Evolutionary conservation across 257 asterid species (phyloP), one percentile per base, ranked within the genome.

Genomic region (Craterostigma plantagineum): DNA sequence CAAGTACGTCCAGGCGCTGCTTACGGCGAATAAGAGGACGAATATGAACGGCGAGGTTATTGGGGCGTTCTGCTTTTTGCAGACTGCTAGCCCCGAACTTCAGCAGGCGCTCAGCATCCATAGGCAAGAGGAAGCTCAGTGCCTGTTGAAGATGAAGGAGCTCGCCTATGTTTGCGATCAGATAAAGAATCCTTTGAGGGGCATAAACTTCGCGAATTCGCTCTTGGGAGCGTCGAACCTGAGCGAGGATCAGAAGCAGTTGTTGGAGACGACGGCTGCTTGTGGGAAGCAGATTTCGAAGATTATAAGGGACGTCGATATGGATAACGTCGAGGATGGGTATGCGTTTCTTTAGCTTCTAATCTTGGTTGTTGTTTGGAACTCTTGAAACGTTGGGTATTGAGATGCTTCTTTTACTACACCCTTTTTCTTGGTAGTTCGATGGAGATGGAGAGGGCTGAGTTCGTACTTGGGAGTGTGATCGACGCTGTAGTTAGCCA

Each of bases 401-500:
- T 23, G 30, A 23, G 30, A 23, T 23, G 30, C 6, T 23, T 23
- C n/a, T 23, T 23, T 2, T 23, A 23, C 6, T n/a, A n/a, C n/a
- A n/a, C n/a, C n/a, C n/a, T 2, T 23, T 6, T 23, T 23, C 30
- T 23, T 23, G 30, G 30, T 7, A 91, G 94, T 41, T 67, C 69
- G 11, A 11, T 78, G 74, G 86, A 71, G 76, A 83, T 86, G 11
- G 91, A 78, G 60, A 71, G 18, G 50, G 67, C 59, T 33, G 79
- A 78, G 37, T 86, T 86, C 51, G 61, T 60, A 30, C 64, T 86
- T 7, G 92, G 92, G 61, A 73, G 76, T 57, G 87, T 76, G 16
- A 75, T 86, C 48, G 92, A 81, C 50, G 94, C 79, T 45, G 92
- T 81, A 27, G 92, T 86, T 41, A 86, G 94, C 76, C 96, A 86